Evolutionary conservation across 106 monocot genomes (phyloP).

Genomic region (Hemerocallis citrina): DNA sequence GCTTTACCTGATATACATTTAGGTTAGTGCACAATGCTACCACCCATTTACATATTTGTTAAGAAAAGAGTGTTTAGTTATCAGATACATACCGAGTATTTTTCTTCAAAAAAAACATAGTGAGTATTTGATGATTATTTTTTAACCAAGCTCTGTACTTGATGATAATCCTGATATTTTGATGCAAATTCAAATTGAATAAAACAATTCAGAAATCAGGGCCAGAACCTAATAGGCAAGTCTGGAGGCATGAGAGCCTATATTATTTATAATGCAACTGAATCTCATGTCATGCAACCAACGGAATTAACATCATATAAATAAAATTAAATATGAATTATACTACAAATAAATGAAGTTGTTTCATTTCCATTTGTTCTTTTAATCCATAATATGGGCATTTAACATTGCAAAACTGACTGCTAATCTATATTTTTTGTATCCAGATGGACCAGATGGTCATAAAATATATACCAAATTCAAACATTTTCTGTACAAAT

Average conservation of each 20-base stretch:
- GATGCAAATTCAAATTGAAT: neutral
- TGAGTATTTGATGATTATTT: no score
- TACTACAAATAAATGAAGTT: neutral
- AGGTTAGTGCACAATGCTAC: no score
- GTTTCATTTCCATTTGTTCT: neutral
- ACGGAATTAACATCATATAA: neutral
- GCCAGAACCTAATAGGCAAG: neutral
- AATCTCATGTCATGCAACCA: no score
- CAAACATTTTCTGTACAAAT: neutral
- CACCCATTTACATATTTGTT: no score
- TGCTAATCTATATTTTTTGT: neutral
- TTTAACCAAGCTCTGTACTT: neutral
- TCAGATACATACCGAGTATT: no score
- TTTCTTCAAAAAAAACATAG: no score
- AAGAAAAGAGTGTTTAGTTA: no score
- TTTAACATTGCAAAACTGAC: no score
- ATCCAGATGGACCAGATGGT: no score
- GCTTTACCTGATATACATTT: no score
- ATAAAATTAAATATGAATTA: neutral
- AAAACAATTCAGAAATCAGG: neutral
- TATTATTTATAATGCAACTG: neutral
- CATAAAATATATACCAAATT: neutral
- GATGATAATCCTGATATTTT: neutral
- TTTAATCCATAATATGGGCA: neutral
- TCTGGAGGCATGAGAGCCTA: neutral